phyloP scores from a whole-genome alignment of 805 yeast species.

The Candida coleopterorum region DNA sequence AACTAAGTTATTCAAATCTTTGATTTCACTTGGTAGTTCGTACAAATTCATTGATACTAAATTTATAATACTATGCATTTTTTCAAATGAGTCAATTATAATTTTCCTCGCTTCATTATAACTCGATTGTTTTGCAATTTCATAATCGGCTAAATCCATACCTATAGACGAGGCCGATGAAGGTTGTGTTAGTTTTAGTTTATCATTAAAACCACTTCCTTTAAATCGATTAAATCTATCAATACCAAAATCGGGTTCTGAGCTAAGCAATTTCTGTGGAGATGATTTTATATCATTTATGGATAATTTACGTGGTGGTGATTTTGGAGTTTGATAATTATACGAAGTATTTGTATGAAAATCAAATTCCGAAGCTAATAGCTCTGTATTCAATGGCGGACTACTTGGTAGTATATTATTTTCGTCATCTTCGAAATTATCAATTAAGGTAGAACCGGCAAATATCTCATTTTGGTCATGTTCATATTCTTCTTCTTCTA shows the following conservation, averaged over 20 bases:
- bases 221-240: constrained; percentile 43
- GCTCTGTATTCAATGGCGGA: constrained; percentile 26
- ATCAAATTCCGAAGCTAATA: constrained; percentile 28
- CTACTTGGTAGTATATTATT: constrained; percentile 27
- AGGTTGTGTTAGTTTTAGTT: constrained; percentile 14
- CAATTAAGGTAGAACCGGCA: constrained; percentile 8
- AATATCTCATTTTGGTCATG: constrained; percentile 14
- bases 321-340: constrained; percentile 20
- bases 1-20: constrained; percentile 54
- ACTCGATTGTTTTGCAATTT: constrained; percentile 7
- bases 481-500: constrained; percentile 14
- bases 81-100: constrained; percentile 45
- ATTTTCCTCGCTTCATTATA: constrained; percentile 34
- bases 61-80: constrained; percentile 38
- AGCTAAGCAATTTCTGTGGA: constrained; percentile 14
- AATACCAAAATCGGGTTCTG: constrained; percentile 46
- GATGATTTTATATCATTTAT: constrained; percentile 10
- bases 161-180: constrained; percentile 18
- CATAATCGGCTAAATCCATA: constrained; percentile 13
- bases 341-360: constrained; percentile 17
- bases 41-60: constrained; percentile 45
- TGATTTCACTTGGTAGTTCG: constrained; percentile 53
- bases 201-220: constrained; percentile 12
- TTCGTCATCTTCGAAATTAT: constrained; percentile 8
- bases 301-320: constrained; percentile 14